Evolutionary conservation across 345 rosid genomes (phyloP), one percentile per base, ranked within the genome.

Genomic region (Citrus cavaleriei): DNA sequence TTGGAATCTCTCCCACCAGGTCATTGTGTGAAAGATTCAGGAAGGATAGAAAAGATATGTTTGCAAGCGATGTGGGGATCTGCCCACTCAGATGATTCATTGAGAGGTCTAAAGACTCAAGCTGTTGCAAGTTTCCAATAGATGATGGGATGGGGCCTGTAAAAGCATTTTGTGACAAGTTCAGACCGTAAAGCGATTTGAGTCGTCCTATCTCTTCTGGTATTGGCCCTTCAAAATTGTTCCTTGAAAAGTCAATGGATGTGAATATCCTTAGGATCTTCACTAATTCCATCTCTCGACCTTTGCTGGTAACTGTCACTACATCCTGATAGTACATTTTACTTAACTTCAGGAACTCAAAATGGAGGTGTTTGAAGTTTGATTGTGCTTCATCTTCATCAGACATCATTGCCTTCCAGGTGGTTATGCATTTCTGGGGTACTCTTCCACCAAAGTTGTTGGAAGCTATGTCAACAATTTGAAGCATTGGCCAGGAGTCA

Each of bases 211-310:
- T 8, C 51, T 72, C 81, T 0, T 76, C 77, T 16, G 87, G 91
- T 66, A 85, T 74, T 30, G 28, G 74, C 38, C 90, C 90, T 1
- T 58, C 57, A n/a, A 85, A 67, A 1, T 74, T 63, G 72, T 85
- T 85, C 68, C 51, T 34, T 2, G 85, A 77, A 1, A 85, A 21
- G 28, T 85, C 90, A 13, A 88, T 78, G 19, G 83, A 79, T 0
- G 88, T 84, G 70, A 88, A 88, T 6, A 83, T 0, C 4, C 85
- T 82, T 46, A 83, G 83, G 79, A 89, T 87, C 81, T 91, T 89
- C 54, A 58, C 59, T 0, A 87, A 63, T 72, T 85, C 83, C 84
- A 89, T 4, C 27, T 78, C 28, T 25, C 75, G 63, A 27, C 90
- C 91, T 76, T 88, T 91, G 84, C 35, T 1, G 32, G 87, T 89